Base-by-base conservation (phyloP, 2,329 filamentous ascomycete genomes). In the Chaetomium olivaceum region DNA sequence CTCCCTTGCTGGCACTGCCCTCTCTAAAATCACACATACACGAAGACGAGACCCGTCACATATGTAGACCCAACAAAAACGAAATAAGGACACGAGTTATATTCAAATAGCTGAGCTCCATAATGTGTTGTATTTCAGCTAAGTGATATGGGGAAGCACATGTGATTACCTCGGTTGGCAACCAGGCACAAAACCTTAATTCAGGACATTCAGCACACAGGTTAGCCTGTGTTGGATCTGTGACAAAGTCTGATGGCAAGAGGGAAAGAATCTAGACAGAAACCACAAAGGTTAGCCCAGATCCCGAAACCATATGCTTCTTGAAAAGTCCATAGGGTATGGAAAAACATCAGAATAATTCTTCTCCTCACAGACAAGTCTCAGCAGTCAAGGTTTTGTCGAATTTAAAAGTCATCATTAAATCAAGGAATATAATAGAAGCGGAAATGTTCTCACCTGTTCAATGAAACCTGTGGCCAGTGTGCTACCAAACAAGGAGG, bases 381-480 rank as follows among this genome's bases (percentile, higher is more conserved):
- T 73, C 69, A 62, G 71, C 63, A 73, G 71, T 73, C 71, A 72
- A 73, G 71, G 71, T 73, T 73, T 73, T 73, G 71, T 71, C 67
- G 65, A 67, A 67, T 67, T 56, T 55, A 56, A 62, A 62, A 67
- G 59, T 68, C 70, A 73, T 73, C 71, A 73, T 62, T 57, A 23
- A 61, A 61, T 4, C 46, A 23, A 23, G 54, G 3, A 61, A 25
- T 19, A 25, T 11, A 11, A 21, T 27, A 21, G 19, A 14, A 19
- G 21, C 23, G 27, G 14, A 46, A 36, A 51, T 14, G 11, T 51
- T 43, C 69, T 64, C 60, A 69, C 65, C 65, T 48, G 2, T 39
- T 50, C 21, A 8, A 2, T 19, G n/a, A 2, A 23, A 36, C 3
- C 3, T n/a, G 14, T 31, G 36, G n/a, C 2, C 4, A 29, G 21